These are phyloP conservation scores for Ceriops tagal DNA, from an alignment of 345 rosid genomes.

Conservation along the genomic window DNA sequence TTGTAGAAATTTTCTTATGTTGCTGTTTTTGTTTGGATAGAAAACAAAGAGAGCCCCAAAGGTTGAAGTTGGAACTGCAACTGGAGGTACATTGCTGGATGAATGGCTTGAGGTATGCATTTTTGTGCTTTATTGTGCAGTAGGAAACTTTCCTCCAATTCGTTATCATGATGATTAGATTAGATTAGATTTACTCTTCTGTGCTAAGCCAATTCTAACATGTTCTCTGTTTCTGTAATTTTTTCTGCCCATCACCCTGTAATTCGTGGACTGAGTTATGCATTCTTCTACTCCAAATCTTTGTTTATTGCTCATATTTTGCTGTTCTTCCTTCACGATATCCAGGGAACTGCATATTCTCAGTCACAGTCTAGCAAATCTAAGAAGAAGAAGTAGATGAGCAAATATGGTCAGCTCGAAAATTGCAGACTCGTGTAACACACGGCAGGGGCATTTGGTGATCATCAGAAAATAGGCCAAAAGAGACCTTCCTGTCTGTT, in stretches of 20 bases:
- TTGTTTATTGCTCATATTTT: not conserved
- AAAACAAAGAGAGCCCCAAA: conserved; percentile 74
- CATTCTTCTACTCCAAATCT: not conserved
- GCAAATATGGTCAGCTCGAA: not conserved
- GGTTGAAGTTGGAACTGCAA: conserved; percentile 82
- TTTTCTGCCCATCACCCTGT: not conserved
- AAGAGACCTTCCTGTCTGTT: conserved; percentile 27
- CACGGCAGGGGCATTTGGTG: conserved; percentile 26
- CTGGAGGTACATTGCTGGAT: conserved; percentile 67
- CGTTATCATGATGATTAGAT: not conserved
- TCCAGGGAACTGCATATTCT: conserved; percentile 72
- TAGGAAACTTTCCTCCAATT: not conserved
- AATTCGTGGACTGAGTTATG: too few species aligned
- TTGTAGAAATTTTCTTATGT: not conserved
- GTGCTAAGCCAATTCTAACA: not conserved
- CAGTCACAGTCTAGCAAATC: conserved; percentile 52
- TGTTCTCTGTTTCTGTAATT: not conserved
- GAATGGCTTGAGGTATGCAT: conserved; percentile 89
- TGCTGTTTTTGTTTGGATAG: conserved; percentile 25
- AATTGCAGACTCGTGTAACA: conserved; percentile 25
- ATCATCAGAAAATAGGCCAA: conserved; percentile 1
- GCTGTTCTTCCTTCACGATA: not conserved
- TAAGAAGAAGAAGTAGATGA: conserved; percentile 76
- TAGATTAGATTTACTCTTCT: not conserved
- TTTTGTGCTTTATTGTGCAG: conserved; percentile 1